Base-by-base conservation (phyloP, 2,329 filamentous ascomycete genomes). In the Byssoonygena ceratinophila region DNA sequence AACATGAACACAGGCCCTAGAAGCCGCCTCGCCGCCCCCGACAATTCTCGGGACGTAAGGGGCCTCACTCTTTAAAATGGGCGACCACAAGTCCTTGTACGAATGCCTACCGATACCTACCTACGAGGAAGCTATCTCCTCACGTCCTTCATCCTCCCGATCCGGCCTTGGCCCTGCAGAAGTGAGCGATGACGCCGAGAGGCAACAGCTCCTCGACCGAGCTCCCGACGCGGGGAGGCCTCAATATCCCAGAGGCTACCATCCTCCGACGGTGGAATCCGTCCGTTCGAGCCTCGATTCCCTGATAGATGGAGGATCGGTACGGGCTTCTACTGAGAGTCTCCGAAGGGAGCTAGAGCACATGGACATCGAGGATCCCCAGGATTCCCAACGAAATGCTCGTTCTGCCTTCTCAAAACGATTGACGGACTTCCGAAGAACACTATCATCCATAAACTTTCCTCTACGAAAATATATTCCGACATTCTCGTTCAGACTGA, bases 261-360 rank as follows among this genome's bases (percentile, higher is more conserved):
- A 82, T 29, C 79, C 84, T 34, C 89, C 91, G 1, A 90, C 85
- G 1, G 89, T 91, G 57, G 85, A 92, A 68, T 89, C 88, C 54
- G 84, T 82, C 55, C 84, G 90, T 57, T 72, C 73, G 46, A 81
- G 71, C 68, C 71, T 76, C 58, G 82, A 77, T 60, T 74, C 72
- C 54, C 72, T 75, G 58, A 76, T 72, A 45, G 68, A 65, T 73
- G 79, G 68, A 68, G 76, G 63, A 69, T 76, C 71, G 66, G 67
- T 73, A 68, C 61, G 71, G 66, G 60, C 72, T 73, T 70, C 85
- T 58, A 74, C 74, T 46, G 80, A 79, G 29, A 80, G 82, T 57
- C 77, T 92, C 61, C 82, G 87, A 57, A 79, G 84, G 59, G 87
- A 92, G 69, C 84, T 97, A 73, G 81, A 94, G 64, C 85, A 96